Evolutionary conservation across 2,329 filamentous ascomycete species (phyloP), one percentile per base, ranked within the genome.

Genomic region (Exophiala xenobiotica): DNA sequence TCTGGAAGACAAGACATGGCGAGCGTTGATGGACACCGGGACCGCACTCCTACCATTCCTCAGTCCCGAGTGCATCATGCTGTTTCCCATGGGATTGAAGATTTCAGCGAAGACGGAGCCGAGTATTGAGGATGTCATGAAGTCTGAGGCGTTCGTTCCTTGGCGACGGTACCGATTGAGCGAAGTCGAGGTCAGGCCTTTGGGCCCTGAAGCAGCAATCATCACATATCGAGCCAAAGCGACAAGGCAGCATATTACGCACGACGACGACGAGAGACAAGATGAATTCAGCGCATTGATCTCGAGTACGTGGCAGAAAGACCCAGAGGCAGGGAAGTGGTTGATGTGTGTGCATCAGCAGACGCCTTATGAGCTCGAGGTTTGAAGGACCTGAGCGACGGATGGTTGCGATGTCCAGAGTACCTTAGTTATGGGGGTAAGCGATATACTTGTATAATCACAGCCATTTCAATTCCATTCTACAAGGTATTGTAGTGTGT

Each of bases 1-100:
- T 9, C 56, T 63, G 3, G 59, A 63, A 51, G 49, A 63, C 35
- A 43, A 60, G 45, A 63, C 61, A 3, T 63, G 59, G 61, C 45
- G 42, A 45, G 61, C 56, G 14, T 41, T 61, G 22, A 51, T 50
- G 42, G 24, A 50, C n/a, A 49, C 33, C n/a, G 61, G 61, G 11
- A 33, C 42, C 6, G 55, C 49, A 6, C 51, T 63, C 2, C 46
- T 61, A 11, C 61, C 59, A 39, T 63, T 59, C 46, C 58, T 63
- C 37, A 57, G 55, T 22, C 42, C 39, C 24, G 61, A 63, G 22
- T 63, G 61, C 51, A 49, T 58, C 42, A 59, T 63, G 55, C 40
- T 56, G 16, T 61, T 63, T 37, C 61, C 59, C 3, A 11, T 63
- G 41, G 61, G 61, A 14, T 41, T 63, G 41, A 57, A 58, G 35